phyloP scores from a whole-genome alignment of 177 flowering plant genomes.

The Tripterygium wilfordii region DNA sequence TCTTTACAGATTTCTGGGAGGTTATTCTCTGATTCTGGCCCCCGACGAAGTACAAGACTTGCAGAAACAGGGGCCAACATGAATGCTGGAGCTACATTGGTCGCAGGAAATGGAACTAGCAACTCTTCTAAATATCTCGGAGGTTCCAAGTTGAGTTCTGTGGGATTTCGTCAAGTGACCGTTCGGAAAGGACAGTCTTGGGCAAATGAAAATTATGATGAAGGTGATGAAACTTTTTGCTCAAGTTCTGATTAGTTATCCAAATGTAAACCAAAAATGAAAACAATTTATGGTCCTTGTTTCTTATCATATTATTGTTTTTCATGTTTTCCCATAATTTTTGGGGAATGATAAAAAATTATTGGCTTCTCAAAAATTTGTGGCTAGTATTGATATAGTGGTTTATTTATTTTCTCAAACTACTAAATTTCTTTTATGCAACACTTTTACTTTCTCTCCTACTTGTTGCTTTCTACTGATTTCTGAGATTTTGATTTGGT shows the following conservation, averaged over 20 bases:
- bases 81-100: constrained; percentile 32
- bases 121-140: constrained; percentile 69
- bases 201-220: constrained; percentile 74
- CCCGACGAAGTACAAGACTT: constrained; percentile 85
- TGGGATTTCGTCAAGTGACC: constrained; percentile 61
- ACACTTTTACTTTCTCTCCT: background rate
- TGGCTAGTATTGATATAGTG: too few relatives aligned
- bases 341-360: too few relatives aligned
- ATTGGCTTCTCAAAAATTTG: too few relatives aligned
- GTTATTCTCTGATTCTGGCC: constrained; percentile 89
- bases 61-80: constrained; percentile 50
- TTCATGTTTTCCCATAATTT: too few relatives aligned
- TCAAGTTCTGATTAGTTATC: too few relatives aligned
- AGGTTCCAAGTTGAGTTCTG: constrained; percentile 59
- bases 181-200: constrained; percentile 71
- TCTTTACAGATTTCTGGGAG: constrained; percentile 81
- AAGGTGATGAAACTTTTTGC: constrained; percentile 53
- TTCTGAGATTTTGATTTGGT: background rate
- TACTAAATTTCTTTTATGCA: background rate
- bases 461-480: background rate
- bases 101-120: constrained; percentile 66
- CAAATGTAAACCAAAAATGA: too few relatives aligned
- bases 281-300: too few relatives aligned
- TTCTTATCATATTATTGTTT: too few relatives aligned
- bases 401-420: too few relatives aligned